Evolutionary conservation across 768 basidiomycete genomes (phyloP).

Genomic region (Jaapia argillacea): DNA sequence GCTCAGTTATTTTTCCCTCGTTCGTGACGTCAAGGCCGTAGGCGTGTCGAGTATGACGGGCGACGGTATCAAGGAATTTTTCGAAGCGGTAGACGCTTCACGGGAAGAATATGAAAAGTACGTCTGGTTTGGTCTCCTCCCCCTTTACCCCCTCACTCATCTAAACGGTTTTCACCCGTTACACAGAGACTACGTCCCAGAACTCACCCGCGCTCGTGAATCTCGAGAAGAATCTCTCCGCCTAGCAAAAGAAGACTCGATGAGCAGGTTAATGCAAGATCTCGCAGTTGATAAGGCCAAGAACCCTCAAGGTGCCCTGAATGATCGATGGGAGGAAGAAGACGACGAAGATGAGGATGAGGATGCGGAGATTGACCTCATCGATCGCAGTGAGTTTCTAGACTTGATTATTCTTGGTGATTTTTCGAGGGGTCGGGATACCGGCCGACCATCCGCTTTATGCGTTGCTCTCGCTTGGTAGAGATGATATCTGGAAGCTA

Average conservation of each 20-base stretch:
- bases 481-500: too few relatives aligned
- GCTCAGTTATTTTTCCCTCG: neutral
- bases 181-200: constrained; percentile 82
- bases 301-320: constrained; percentile 45
- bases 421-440: too few relatives aligned
- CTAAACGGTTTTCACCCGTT: constrained; percentile 1
- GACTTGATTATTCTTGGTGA: neutral
- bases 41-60: constrained; percentile 96
- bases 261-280: constrained; percentile 72
- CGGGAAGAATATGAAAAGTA: constrained; percentile 85
- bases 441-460: too few relatives aligned
- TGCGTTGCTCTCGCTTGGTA: too few relatives aligned
- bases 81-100: constrained; percentile 83
- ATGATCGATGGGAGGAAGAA: constrained; percentile 55
- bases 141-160: neutral
- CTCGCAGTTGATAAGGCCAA: constrained; percentile 60
- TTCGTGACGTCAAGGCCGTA: constrained; percentile 51
- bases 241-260: constrained; percentile 63
- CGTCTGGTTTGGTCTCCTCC: constrained; percentile 13
- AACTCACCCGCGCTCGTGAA: constrained; percentile 63
- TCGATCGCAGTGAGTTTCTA: constrained; percentile 47
- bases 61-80: constrained; percentile 86
- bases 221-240: constrained; percentile 55
- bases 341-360: constrained; percentile 45
- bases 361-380: constrained; percentile 40